These are phyloP conservation scores for Penicillium roqueforti DNA, from an alignment of 495 filamentous ascomycete genomes.

Conservation along the genomic window DNA sequence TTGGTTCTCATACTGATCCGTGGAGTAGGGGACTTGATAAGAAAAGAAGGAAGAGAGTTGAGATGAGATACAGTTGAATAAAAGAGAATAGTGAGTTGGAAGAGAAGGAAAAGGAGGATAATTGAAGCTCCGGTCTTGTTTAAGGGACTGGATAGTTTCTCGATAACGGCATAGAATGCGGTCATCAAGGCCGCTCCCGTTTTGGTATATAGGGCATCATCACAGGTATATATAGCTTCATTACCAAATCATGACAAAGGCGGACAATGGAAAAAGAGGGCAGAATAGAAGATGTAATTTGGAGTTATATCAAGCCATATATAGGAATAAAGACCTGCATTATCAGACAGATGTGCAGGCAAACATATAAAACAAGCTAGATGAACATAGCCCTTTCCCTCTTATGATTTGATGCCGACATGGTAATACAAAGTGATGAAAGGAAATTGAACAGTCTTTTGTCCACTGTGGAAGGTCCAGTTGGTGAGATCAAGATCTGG, in stretches of 20 bases:
- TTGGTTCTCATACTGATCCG: neutral
- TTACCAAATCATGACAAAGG: neutral
- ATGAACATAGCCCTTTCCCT: neutral
- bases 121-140: neutral
- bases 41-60: neutral
- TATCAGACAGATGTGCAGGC: conserved; percentile 11
- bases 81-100: too few species aligned
- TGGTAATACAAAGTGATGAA: conserved; percentile 24
- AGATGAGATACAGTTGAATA: too few species aligned
- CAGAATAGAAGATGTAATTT: neutral
- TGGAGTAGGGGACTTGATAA: neutral
- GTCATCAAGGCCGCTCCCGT: neutral
- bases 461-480: conserved; percentile 55
- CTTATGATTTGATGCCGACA: neutral
- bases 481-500: conserved; percentile 41
- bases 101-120: neutral
- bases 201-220: neutral
- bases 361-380: neutral
- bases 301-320: too few species aligned
- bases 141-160: neutral
- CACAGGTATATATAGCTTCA: neutral
- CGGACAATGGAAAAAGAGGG: neutral
- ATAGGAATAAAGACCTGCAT: conserved; percentile 23
- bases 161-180: too few species aligned
- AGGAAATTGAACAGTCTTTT: conserved; percentile 29